Evolutionary conservation across 768 basidiomycete species (phyloP).

Genomic region (Pulveroboletus sp.): DNA sequence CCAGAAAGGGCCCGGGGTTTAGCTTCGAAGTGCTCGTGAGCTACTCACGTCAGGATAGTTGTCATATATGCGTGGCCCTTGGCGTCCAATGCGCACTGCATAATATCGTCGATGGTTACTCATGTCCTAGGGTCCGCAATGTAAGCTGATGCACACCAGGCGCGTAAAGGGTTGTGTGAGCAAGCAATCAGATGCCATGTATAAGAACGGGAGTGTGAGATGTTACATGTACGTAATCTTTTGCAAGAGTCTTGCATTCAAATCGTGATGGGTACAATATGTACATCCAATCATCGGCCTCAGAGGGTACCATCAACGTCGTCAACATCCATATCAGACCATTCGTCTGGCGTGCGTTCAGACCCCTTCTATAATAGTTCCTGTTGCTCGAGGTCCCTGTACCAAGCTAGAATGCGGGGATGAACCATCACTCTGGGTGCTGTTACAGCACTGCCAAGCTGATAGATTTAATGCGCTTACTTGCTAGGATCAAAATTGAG

Average conservation of each 20-base stretch:
- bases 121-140: slow-evolving; percentile 5
- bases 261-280: neutral
- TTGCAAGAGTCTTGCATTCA: neutral
- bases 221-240: slow-evolving; percentile 4
- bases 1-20: neutral
- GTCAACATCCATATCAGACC: slow-evolving; percentile 34
- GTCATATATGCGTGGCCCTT: slow-evolving; percentile 31
- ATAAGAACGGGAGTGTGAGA: neutral
- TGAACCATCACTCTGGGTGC: slow-evolving; percentile 55
- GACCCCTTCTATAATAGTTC: slow-evolving; percentile 4
- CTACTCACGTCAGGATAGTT: slow-evolving; percentile 25
- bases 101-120: slow-evolving; percentile 25
- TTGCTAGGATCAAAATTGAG: slow-evolving; percentile 56
- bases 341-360: slow-evolving; percentile 16
- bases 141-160: neutral
- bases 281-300: neutral
- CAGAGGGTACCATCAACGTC: slow-evolving; percentile 33
- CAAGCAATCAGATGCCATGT: neutral
- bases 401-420: slow-evolving; percentile 58
- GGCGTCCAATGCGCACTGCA: slow-evolving; percentile 33
- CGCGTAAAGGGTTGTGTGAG: neutral
- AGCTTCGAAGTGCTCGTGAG: neutral
- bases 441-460: neutral
- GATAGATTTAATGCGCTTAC: slow-evolving; percentile 32
- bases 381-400: slow-evolving; percentile 31